Evolutionary conservation across 495 filamentous ascomycete genomes (phyloP), one percentile per base, ranked within the genome.

Genomic region (Astrothelium subdiscretum): DNA sequence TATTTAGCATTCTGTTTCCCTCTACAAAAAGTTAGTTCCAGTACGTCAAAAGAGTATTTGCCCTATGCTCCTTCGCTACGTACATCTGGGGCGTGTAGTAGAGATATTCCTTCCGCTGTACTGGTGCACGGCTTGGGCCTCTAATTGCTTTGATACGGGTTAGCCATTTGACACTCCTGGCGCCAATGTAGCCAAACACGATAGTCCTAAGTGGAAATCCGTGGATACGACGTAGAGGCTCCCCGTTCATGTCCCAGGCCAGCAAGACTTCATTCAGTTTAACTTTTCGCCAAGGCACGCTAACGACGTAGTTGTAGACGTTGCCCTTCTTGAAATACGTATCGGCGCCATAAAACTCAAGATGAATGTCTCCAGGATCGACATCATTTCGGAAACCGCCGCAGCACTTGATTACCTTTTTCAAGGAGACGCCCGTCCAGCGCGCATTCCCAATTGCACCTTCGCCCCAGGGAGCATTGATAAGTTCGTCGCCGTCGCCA

Each of bases 201-300:
- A 87, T 77, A 0, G 77, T 78, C 2, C 85, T 75, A 2, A 87
- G 67, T 2, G 85, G 85, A 27, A 73, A 83, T 1, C 85, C 85
- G 61, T 86, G 84, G 63, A 84, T 83, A 62, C 78, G 80, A 2
- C 84, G 85, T 1, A 88, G 74, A 0, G 81, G 80, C 61, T 83
- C 71, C 26, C 80, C 84, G 57, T 88, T 87, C 84, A 86, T 86
- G 65, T 85, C 84, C 80, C 80, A 87, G 0, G 81, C 84, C 2
- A 87, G 76, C 59, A 88, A 75, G 24, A 87, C 85, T 62, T 89
- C 84, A 65, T 86, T 76, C 11, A 73, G 69, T 65, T 81, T 83
- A 32, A 86, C 83, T 70, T 87, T 87, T 12, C 80, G 78, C 74
- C 77, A 83, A 0, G 85, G 85, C 1, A 86, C 79, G 38, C 76